Percentiles rank a stretch among this genome's conserved stretches.
Evolutionary conservation across 129 eudicot species (phyloP).

Genomic region (Chrysanthemum seticuspe): DNA sequence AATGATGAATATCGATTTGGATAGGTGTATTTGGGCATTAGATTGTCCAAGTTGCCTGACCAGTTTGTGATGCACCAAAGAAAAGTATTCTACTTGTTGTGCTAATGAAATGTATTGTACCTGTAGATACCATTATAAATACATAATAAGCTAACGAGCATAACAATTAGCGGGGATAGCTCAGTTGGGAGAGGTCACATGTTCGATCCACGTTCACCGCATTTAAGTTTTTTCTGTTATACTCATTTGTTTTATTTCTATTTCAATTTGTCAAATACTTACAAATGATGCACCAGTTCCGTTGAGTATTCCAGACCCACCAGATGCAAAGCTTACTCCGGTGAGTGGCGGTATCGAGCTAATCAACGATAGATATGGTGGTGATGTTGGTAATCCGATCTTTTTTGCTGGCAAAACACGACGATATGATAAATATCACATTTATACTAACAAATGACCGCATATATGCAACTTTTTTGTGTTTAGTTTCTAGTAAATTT

Average conservation of each 20-base stretch:
- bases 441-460: no score
- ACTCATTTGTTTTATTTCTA: not conserved
- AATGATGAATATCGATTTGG: conserved; percentile 54
- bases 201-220: conserved; percentile 98
- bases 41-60: conserved; percentile 32
- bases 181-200: conserved; percentile 98
- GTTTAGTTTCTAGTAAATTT: no score
- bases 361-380: conserved; percentile 43
- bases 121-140: no score
- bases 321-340: conserved; percentile 77
- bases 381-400: conserved; percentile 53
- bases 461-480: no score
- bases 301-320: conserved; percentile 60
- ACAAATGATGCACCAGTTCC: conserved; percentile 47
- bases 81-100: no score
- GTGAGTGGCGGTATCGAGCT: conserved; percentile 26
- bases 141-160: not conserved
- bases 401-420: conserved; percentile 54
- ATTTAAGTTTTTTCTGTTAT: not conserved
- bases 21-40: conserved; percentile 41
- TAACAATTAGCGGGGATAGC: conserved; percentile 66
- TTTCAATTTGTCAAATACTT: conserved; percentile 16
- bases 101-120: no score
- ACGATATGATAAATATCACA: no score
- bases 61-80: no score